These are phyloP conservation scores for Suhomyces guaymorum DNA, from an alignment of 1,139 yeast genomes.

Conservation along the genomic window DNA sequence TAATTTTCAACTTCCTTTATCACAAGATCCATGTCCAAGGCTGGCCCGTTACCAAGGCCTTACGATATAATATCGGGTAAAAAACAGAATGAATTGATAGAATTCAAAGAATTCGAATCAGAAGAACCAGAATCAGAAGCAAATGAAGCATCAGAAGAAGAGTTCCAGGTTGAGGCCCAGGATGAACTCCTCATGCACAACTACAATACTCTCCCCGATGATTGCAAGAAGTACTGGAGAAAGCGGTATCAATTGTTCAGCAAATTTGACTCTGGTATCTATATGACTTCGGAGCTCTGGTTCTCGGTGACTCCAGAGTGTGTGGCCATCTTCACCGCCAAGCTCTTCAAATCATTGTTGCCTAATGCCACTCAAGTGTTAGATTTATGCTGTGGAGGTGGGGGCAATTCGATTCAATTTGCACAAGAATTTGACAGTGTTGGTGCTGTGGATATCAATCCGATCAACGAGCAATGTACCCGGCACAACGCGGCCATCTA, in stretches of 20 bases:
- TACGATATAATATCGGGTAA: no score
- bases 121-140: no score
- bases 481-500: constrained; percentile 73
- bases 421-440: constrained; percentile 59
- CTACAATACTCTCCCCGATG: constrained; percentile 39
- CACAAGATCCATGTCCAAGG: no score
- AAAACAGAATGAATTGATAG: no score
- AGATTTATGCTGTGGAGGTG: constrained; percentile 94
- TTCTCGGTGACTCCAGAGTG: constrained; percentile 88
- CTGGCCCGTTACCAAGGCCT: no score
- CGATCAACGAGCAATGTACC: constrained; percentile 65
- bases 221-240: constrained; percentile 58
- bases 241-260: constrained; percentile 60
- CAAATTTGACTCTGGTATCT: constrained; percentile 67
- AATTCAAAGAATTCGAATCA: no score
- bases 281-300: constrained; percentile 79
- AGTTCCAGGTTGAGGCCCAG: constrained; percentile 23
- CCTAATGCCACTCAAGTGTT: constrained; percentile 50
- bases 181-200: constrained; percentile 44
- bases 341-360: constrained; percentile 41
- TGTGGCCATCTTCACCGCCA: constrained; percentile 65
- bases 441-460: constrained; percentile 67
- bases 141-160: constrained; percentile 9
- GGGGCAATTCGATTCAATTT: constrained; percentile 89
- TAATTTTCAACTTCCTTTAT: no score